Evolutionary conservation across 73 alveolate species (phyloP).

Genomic region (Paramecium primaurelia): DNA sequence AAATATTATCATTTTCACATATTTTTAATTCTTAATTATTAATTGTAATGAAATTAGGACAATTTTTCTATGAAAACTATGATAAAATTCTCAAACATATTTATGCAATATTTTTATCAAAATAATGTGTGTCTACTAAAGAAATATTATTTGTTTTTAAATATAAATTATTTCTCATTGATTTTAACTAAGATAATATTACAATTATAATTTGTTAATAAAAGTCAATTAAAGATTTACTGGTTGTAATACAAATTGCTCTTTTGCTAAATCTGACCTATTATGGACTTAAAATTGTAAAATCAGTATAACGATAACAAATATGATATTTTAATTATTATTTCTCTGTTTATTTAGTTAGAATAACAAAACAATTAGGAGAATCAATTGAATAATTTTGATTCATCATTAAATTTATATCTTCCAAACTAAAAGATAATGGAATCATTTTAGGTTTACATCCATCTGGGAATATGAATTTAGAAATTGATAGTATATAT

Average conservation of each 20-base stretch:
- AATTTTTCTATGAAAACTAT: not conserved
- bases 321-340: not conserved
- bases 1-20: not conserved
- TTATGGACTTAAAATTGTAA: not conserved
- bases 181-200: not conserved
- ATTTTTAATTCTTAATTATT: not conserved
- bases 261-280: not conserved
- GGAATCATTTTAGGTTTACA: not conserved
- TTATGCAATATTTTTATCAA: not conserved
- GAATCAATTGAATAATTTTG: conserved; percentile 20
- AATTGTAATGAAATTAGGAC: not conserved
- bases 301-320: not conserved
- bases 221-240: not conserved
- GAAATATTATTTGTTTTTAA: not conserved
- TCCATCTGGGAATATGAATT: conserved; percentile 16
- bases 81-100: not conserved
- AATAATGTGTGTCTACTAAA: not conserved
- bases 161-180: not conserved
- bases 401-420: not conserved
- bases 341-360: not conserved
- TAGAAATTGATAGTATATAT: not conserved
- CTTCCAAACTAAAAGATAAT: not conserved
- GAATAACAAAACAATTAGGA: not conserved
- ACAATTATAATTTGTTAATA: not conserved
- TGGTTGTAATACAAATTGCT: not conserved